Conservation (phyloP, 352 stramenopile genomes). For the Pythium utonaiense region DNA sequence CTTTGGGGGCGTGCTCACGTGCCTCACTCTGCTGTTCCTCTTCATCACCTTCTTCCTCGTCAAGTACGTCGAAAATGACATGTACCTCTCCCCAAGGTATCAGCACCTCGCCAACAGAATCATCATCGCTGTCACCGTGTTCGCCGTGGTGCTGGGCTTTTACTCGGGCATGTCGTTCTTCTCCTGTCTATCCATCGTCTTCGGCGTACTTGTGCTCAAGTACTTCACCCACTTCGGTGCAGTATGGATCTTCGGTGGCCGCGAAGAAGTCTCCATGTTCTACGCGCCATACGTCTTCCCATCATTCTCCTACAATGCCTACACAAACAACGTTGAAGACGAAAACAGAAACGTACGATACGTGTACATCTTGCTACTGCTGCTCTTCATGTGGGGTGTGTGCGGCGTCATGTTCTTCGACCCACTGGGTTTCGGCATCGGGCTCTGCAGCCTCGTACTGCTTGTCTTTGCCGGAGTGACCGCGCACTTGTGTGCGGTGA, state of each 20-base stretch:
- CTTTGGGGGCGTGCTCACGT: slow-evolving; percentile 53
- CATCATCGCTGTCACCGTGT: slow-evolving; percentile 32
- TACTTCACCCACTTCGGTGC: slow-evolving; percentile 57
- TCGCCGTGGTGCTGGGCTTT: slow-evolving; percentile 42
- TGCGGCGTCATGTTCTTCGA: slow-evolving; percentile 89
- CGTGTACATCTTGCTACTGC: slow-evolving; percentile 67
- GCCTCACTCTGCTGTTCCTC: slow-evolving; percentile 58
- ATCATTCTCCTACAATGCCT: slow-evolving; percentile 89
- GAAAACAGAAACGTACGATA: slow-evolving; percentile 67
- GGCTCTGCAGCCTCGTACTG: slow-evolving; percentile 81
- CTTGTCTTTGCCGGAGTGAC: slow-evolving; percentile 73
- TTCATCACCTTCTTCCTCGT: slow-evolving; percentile 74
- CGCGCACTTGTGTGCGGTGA: slow-evolving; percentile 75
- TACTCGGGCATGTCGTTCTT: slow-evolving; percentile 69
- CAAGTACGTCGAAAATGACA: slow-evolving; percentile 85
- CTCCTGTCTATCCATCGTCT: slow-evolving; percentile 80
- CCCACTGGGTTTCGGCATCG: slow-evolving; percentile 85
- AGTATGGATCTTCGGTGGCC: slow-evolving; percentile 47
- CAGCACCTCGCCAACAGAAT: slow-evolving; percentile 43
- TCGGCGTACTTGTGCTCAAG: slow-evolving; percentile 80
- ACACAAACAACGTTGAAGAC: slow-evolving; percentile 89
- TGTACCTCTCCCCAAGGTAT: slow-evolving; percentile 67
- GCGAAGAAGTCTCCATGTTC: slow-evolving; percentile 69
- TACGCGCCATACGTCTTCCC: slow-evolving; percentile 89
- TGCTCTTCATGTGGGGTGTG: slow-evolving; percentile 84